Evolutionary conservation across 2,329 filamentous ascomycete genomes (phyloP).

Genomic region (Leptosphaerulina australis): DNA sequence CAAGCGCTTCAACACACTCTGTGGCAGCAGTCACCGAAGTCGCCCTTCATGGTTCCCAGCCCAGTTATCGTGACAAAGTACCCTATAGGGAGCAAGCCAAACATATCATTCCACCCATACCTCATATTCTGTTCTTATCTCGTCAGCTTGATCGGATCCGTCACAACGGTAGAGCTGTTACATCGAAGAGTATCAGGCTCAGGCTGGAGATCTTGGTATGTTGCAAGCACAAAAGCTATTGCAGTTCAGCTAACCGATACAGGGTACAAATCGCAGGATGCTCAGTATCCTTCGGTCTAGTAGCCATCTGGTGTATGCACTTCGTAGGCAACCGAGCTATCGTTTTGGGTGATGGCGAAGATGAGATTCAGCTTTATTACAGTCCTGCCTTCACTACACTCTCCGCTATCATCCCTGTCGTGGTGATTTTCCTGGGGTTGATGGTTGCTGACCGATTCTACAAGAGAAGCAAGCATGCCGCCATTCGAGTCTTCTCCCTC

Average conservation of each 20-base stretch:
- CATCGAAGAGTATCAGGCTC: conserved; percentile 71
- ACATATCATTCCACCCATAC: conserved; percentile 49
- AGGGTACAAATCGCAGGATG: conserved; percentile 53
- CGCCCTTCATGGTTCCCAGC: conserved; percentile 15
- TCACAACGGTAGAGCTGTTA: conserved; percentile 80
- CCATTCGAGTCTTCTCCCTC: conserved; percentile 42
- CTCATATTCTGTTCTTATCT: conserved; percentile 64
- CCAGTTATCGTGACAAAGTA: conserved; percentile 34
- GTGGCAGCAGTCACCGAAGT: neutral
- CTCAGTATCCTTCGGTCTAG: conserved; percentile 54
- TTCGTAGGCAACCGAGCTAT: conserved; percentile 84
- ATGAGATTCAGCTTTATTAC: conserved; percentile 73
- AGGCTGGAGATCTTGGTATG: conserved; percentile 42
- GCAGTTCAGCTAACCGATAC: conserved; percentile 7
- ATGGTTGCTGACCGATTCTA: conserved; percentile 63
- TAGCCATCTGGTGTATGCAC: conserved; percentile 67
- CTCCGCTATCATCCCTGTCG: conserved; percentile 79
- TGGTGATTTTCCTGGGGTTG: conserved; percentile 76
- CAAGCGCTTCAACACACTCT: neutral
- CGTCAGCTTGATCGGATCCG: conserved; percentile 75
- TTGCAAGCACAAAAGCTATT: conserved; percentile 34
- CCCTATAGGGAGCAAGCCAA: conserved; percentile 42
- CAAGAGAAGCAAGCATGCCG: conserved; percentile 33
- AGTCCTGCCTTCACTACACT: conserved; percentile 72
- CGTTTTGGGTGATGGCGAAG: conserved; percentile 65